phyloP scores from a whole-genome alignment of 495 filamentous ascomycete species.

The Penicillium roqueforti region DNA sequence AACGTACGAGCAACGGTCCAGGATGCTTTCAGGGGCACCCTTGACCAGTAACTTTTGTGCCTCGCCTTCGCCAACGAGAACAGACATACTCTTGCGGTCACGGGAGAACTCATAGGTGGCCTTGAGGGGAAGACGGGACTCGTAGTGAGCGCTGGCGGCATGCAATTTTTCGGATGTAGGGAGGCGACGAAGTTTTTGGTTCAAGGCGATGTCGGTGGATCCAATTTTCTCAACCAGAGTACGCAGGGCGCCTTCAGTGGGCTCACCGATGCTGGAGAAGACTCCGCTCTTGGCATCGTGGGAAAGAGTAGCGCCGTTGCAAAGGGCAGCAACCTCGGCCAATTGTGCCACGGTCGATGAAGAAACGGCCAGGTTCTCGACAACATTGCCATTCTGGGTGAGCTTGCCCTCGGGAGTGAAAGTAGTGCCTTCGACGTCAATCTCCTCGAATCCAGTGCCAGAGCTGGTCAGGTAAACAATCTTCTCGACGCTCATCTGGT shows the following conservation, averaged over 20 bases:
- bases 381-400: constrained; percentile 57
- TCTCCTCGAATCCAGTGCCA: constrained; percentile 75
- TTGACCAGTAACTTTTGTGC: constrained; percentile 87
- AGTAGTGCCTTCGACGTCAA: constrained; percentile 89
- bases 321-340: constrained; percentile 81
- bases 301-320: constrained; percentile 83
- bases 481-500: constrained; percentile 98
- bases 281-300: constrained; percentile 68
- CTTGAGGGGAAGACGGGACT: constrained; percentile 65
- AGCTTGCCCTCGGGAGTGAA: constrained; percentile 82
- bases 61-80: constrained; percentile 66
- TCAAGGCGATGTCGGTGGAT: constrained; percentile 54
- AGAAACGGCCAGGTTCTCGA: constrained; percentile 65
- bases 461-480: constrained; percentile 73
- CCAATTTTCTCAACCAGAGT: constrained; percentile 95
- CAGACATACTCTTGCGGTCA: constrained; percentile 99
- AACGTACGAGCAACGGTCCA: constrained; percentile 82
- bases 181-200: constrained; percentile 46
- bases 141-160: constrained; percentile 79
- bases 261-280: constrained; percentile 87
- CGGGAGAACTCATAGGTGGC: constrained; percentile 96
- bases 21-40: constrained; percentile 89
- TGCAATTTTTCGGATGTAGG: constrained; percentile 61
- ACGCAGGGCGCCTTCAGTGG: constrained; percentile 90
- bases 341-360: constrained; percentile 79